Percentiles rank a stretch among this genome's conserved stretches.
Conservation (phyloP, 2,329 filamentous ascomycete genomes). For the Xylaria multiplex region DNA sequence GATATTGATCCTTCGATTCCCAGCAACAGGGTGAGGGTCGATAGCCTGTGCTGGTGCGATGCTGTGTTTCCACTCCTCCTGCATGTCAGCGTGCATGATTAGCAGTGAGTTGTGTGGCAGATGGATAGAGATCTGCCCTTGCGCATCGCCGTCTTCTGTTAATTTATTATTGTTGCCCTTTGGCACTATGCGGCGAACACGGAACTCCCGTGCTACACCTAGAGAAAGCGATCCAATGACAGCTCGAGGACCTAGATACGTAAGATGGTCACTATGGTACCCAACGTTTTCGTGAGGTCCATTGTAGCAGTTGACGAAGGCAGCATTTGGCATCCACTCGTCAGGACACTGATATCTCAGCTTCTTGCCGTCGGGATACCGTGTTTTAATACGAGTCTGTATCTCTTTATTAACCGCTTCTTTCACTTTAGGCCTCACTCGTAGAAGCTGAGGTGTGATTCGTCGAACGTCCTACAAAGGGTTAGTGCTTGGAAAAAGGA, state of each 20-base stretch:
- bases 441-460: constrained; percentile 77
- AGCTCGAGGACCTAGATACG: constrained; percentile 88
- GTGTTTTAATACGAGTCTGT: constrained; percentile 71
- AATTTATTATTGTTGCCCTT: constrained; percentile 59
- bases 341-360: constrained; percentile 79
- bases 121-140: constrained; percentile 91
- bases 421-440: constrained; percentile 75
- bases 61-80: constrained; percentile 95
- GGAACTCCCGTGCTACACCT: constrained; percentile 92
- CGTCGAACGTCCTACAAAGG: constrained; percentile 74
- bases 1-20: constrained; percentile 86
- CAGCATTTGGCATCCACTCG: constrained; percentile 85
- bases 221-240: constrained; percentile 91
- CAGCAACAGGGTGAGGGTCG: constrained; percentile 84
- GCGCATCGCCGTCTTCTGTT: constrained; percentile 63
- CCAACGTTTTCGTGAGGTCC: constrained; percentile 85
- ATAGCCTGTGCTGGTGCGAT: constrained; percentile 80
- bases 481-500: constrained; percentile 18
- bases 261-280: constrained; percentile 92
- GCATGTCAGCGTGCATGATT: constrained; percentile 98
- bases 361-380: constrained; percentile 76
- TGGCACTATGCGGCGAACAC: constrained; percentile 80
- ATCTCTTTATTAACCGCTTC: constrained; percentile 81
- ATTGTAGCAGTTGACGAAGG: constrained; percentile 94
- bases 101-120: constrained; percentile 93